Base-by-base conservation (phyloP, 2,329 filamentous ascomycete genomes). In the Fusarium musae region DNA sequence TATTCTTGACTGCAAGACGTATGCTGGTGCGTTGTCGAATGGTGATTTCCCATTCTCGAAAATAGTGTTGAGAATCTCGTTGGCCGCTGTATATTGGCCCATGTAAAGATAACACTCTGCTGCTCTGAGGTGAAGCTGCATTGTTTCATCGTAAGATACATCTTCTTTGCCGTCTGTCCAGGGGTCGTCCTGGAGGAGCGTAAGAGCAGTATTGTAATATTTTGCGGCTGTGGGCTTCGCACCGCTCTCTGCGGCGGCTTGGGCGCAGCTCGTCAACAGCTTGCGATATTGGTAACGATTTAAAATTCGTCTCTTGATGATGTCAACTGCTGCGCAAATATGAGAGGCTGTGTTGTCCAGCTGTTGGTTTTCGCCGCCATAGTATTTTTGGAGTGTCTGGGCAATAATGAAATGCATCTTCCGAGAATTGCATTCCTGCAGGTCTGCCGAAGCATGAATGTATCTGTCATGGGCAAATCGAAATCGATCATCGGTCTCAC, bases 341-440 rank as follows among this genome's bases (percentile, higher is more conserved):
- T 98, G 96, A 9, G 91, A 89, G 28, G 94, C 93, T 67, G 92
- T 92, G 66, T 89, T 91, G 78, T 97, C 95, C 17, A 91, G 87
- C 32, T 88, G 87, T 56, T 87, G 87, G 3, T 89, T 85, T 67
- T 94, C 91, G 30, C 88, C 82, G 12, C 85, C 79, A 68, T 88
- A 90, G 75, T 95, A 92, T 75, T 93, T 93, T 80, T 95, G 89
- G 73, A 98, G 89, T 0, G 92, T 92, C 78, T 94, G 92, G 0
- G 93, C 93, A 76, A 98, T 94, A 50, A 95, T 90, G 76, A 95
- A 98, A 81, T 98, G 95, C 95, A 98, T 98, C 75, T 93, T 93
- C 26, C 88, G 85, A 28, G 88, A 84, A 62, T 93, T 90, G 77
- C 89, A 91, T 78, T 95, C 91, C 70, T 89, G 90, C 58, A 97